Base-by-base conservation (phyloP, 305 asterid genomes). In the Fraxinus paxiana region DNA sequence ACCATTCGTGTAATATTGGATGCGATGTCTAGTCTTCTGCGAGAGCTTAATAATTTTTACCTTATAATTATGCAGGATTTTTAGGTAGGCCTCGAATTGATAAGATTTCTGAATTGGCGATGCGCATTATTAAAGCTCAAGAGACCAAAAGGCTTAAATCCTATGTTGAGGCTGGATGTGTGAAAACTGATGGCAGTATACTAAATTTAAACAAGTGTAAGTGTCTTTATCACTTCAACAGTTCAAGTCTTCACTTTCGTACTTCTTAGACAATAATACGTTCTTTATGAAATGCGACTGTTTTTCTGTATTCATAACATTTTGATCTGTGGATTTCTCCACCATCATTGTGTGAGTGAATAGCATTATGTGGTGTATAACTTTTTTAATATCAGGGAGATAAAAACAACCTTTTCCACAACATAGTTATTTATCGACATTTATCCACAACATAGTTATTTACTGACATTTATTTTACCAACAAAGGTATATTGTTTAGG, bases 141-240 rank as follows among this genome's bases (percentile, higher is more conserved):
- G 89, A 87, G 76, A 86, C 96, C 18, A 87, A 73, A 84, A 86
- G 96, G 87, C 84, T 92, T 67, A 69, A 81, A 10, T 88, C 96
- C 31, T 94, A 93, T 71, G 77, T 92, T 51, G 89, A 89, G 82
- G 92, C 96, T 76, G 97, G 96, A 85, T 90, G 90, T 75, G 15
- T 83, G 72, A 90, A 90, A 79, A 46, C 61, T 28, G 82, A 85
- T 72, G 97, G 92, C 79, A 80, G 87, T 41, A 73, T 83, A 63
- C 92, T 88, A 24, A 86, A 82, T 79, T 84, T 87, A 78, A 88
- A 85, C 89, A 90, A 92, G 91, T 92, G 97, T 94, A 89, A 90
- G 97, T 81, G 77, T 84, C 48, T 78, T 51, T 59, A 15, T 3
- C 20, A 41, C 61, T 71, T 80, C 38, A 26, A 12, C 13, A 26